Base-by-base conservation (phyloP, 805 yeast species). In the Candida suzukii region DNA sequence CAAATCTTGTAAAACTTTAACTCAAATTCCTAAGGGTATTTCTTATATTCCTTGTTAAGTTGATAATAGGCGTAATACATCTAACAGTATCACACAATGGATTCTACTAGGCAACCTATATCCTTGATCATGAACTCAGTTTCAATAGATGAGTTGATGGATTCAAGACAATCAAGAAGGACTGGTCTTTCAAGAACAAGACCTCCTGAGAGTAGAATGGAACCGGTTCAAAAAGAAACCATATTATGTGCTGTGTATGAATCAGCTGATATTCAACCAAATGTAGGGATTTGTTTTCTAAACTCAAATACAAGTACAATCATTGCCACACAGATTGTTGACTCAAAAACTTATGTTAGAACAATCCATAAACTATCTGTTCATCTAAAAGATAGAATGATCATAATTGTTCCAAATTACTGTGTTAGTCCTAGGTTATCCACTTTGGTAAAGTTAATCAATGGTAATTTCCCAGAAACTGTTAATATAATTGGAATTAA, bases 341-440 rank as follows among this genome's bases (percentile, higher is more conserved):
- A 72, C 46, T 65, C 76, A 0, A 74, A 66, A 45, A 70, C 74
- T 0, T 70, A 59, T 41, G 69, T 70, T 2, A 53, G 74, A 35
- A 67, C 74, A 0, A 50, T 72, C 9, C 70, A 72, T 44, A 66
- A 66, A 42, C 39, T 70, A 0, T 60, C 58, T 17, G 52, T 69
- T 1, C 54, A 53, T 10, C 14, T 27, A 11, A 17, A 29, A 35
- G 49, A 53, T 11, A 69, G 68, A 0, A 48, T 62, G 3, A 68
- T 63, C 25, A 55, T 70, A 4, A 41, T 68, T 10, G 38, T 70
- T 7, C 68, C 74, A 2, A 41, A 38, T 11, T 42, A 53, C 3
- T 58, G 60, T 7, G 16, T 57, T 2, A 26, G 42, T 0, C 67
- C 67, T 1, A 35, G 32, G 3, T 46, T 32, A 14, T 56, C 64